Percentiles rank a stretch among this genome's conserved stretches.
Evolutionary conservation across 495 filamentous ascomycete species (phyloP).

Genomic region (Diplogelasinospora grovesii): DNA sequence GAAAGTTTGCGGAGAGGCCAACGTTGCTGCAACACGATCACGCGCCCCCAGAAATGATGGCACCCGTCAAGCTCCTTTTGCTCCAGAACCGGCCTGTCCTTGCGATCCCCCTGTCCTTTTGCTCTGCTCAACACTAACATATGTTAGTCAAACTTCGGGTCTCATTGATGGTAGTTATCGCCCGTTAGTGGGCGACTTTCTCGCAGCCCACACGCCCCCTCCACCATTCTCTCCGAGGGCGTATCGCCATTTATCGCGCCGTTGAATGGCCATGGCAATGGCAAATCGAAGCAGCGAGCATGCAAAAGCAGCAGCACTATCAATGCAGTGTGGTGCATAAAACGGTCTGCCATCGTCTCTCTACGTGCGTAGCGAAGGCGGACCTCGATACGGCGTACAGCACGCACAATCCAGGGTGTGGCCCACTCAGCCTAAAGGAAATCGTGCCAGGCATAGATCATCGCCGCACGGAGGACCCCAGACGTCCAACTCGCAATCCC

Average conservation of each 20-base stretch:
- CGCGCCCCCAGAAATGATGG: conserved; percentile 18
- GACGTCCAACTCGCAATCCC: too few species aligned
- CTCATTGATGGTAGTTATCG: background rate
- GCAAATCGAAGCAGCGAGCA: background rate
- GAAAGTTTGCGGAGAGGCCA: conserved; percentile 14
- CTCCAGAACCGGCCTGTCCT: conserved; percentile 1
- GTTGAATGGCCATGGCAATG: conserved; percentile 1
- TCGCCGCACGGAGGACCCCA: conserved; percentile 18
- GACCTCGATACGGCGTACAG: too few species aligned
- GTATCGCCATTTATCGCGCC: conserved; percentile 7
- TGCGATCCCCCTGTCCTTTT: background rate
- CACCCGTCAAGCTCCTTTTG: conserved; percentile 9
- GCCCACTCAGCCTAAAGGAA: conserved; percentile 11
- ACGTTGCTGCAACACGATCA: conserved; percentile 24
- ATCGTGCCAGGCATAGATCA: too few species aligned
- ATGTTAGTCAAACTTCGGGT: conserved; percentile 1
- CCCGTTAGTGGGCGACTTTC: background rate
- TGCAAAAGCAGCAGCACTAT: conserved; percentile 4
- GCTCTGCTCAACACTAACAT: conserved; percentile 2
- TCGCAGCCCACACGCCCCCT: background rate
- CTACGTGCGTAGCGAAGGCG: background rate
- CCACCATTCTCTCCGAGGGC: background rate
- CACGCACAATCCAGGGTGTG: conserved; percentile 1
- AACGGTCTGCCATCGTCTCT: conserved; percentile 4
- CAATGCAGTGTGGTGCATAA: conserved; percentile 12